Evolutionary conservation across 2,329 filamentous ascomycete genomes (phyloP), one percentile per base, ranked within the genome.

Genomic region (Aspergillus sp.): DNA sequence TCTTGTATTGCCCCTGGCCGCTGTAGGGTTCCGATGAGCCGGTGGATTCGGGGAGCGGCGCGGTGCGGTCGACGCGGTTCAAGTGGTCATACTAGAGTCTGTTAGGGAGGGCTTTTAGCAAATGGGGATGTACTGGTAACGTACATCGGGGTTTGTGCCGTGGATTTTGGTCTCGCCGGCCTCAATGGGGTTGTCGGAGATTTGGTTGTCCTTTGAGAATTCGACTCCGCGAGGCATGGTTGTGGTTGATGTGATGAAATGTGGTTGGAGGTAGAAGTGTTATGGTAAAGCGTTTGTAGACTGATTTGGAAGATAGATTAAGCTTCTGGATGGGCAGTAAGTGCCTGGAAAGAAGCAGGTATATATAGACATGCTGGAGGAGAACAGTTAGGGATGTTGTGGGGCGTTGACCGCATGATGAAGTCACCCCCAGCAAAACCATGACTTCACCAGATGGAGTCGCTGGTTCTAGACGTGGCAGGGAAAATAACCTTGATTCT

Each of bases 151-250:
- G 56, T 69, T 69, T 31, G 61, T 66, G 33, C 75, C 75, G 62
- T 77, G 75, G 52, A 66, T 67, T 61, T 73, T 72, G 45, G 61
- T 71, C 33, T 65, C 33, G 19, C 69, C 73, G 49, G 63, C 61
- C 23, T 73, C 70, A 39, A 77, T 70, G 46, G 75, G 57, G 67
- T 77, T 77, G 64, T 77, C 73, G 63, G 68, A 54, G 43, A 46
- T 70, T 54, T 74, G 74, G 52, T 67, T 68, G 52, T 72, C 68
- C 63, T 75, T 67, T 62, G 74, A 73, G 66, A 66, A 77, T 23
- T 76, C 70, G 47, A 73, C 72, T 64, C 75, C 73, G 66, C 75
- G 75, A 66, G 71, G 69, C 75, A 77, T 76, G 31, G 27, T 45
- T 39, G 19, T 40, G 19, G 19, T 24, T 8, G n/a, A 23, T 31